These are phyloP conservation scores for Nitzschia sp. DNA, from an alignment of 108 stramenopile genomes.

Conservation along the genomic window DNA sequence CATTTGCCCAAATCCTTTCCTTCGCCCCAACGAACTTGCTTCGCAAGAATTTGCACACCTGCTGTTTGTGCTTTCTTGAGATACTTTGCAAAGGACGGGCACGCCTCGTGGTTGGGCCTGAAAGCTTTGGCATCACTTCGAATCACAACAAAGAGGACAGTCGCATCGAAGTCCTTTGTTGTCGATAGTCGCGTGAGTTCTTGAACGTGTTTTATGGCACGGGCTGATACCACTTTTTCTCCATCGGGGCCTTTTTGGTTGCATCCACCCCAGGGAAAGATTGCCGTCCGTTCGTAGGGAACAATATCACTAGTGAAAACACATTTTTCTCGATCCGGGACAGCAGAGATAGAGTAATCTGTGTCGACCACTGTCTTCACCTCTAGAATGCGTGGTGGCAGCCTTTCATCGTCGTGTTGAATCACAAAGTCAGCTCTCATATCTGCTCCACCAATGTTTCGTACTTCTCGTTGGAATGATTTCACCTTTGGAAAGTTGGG, in stretches of 20 bases:
- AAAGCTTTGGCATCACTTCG: conserved; percentile 50
- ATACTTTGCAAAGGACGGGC: conserved; percentile 61
- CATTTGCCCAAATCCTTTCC: conserved; percentile 33
- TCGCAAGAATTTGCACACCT: conserved; percentile 51
- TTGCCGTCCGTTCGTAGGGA: conserved; percentile 46
- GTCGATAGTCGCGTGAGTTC: conserved; percentile 42
- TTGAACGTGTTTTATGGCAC: conserved; percentile 66
- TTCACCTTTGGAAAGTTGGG: conserved; percentile 34
- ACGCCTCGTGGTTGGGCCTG: conserved; percentile 52
- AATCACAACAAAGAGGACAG: conserved; percentile 56
- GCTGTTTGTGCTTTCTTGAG: conserved; percentile 39
- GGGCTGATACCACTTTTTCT: conserved; percentile 57
- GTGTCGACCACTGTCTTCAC: conserved; percentile 68
- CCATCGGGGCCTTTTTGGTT: conserved; percentile 65
- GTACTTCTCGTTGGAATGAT: conserved; percentile 30
- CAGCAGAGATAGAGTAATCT: conserved; percentile 34
- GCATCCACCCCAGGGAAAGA: conserved; percentile 64
- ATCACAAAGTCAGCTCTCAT: conserved; percentile 53
- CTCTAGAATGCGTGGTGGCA: conserved; percentile 44
- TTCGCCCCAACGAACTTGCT: conserved; percentile 51
- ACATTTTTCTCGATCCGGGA: conserved; percentile 34
- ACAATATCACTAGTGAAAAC: conserved; percentile 30
- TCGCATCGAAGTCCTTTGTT: conserved; percentile 29
- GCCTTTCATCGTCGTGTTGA: conserved; percentile 28
- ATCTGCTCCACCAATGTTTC: conserved; percentile 38